Conservation (phyloP, 768 basidiomycete genomes). For the Candolleomyces aberdarensis region DNA sequence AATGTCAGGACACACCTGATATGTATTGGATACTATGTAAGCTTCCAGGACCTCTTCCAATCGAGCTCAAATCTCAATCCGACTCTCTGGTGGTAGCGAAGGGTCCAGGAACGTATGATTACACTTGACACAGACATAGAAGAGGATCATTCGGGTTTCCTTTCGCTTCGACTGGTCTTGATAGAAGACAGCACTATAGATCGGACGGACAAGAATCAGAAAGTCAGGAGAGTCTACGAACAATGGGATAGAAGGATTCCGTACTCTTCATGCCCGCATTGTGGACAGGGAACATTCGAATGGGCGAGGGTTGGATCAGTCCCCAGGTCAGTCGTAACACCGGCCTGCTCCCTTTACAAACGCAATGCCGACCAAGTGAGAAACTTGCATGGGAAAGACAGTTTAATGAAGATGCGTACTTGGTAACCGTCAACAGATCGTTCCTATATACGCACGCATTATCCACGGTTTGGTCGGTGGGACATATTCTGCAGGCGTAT, state of each 20-base stretch:
- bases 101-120: slow-evolving; percentile 76
- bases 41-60: neutral
- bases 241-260: slow-evolving; percentile 18
- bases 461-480: slow-evolving; percentile 78
- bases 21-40: no score
- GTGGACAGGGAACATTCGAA: slow-evolving; percentile 78
- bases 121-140: slow-evolving; percentile 86
- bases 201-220: no score
- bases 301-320: slow-evolving; percentile 90
- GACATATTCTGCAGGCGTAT: slow-evolving; percentile 89
- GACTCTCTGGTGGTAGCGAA: slow-evolving; percentile 30
- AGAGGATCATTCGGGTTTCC: slow-evolving; percentile 92
- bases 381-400: neutral
- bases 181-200: slow-evolving; percentile 82
- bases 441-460: slow-evolving; percentile 93
- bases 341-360: slow-evolving; percentile 78
- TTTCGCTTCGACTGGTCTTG: slow-evolving; percentile 98
- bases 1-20: no score
- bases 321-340: slow-evolving; percentile 85
- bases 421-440: slow-evolving; percentile 89
- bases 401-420: slow-evolving; percentile 49
- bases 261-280: slow-evolving; percentile 80
- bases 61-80: slow-evolving; percentile 7
- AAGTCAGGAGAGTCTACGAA: slow-evolving; percentile 1
- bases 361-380: neutral